Base-by-base conservation (phyloP, 495 filamentous ascomycete species). In the Talaromyces trachyspermus region DNA sequence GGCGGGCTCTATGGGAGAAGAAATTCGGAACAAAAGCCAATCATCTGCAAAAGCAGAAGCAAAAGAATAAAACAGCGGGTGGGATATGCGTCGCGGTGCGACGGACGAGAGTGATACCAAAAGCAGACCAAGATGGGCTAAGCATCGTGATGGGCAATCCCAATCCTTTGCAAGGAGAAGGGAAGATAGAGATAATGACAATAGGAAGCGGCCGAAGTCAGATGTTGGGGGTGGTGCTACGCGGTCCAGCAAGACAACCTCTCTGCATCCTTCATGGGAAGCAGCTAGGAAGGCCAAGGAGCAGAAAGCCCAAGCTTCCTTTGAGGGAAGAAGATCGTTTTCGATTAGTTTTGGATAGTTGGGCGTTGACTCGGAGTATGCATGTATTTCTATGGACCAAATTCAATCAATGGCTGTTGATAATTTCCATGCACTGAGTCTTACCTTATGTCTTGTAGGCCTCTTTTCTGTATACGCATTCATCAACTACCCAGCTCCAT, bases 241-340 rank as follows among this genome's bases (percentile, higher is more conserved):
- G 29, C 25, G 15, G 17, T 19, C 65, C 0, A 69, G 68, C 55
- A 78, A 74, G 54, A 68, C 76, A 54, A 86, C 7, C 32, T 36
- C 32, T 12, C 5, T 97, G 55, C 92, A 98, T 78, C 92, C 92
- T 8, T 90, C 84, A 44, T 98, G 92, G 92, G 84, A 88, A 64
- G 92, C 92, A 5, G 86, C 83, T 35, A 85, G 81, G 71, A 83
- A 83, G 67, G 84, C 81, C 12, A 96, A 97, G 65, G 87, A 89
- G 65, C 59, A 72, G 59, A 58, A 72, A 54, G 20, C 58, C 35
- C 59, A 77, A 18, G 78, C 79, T 29, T 69, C 75, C 7, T 95
- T 92, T 54, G 63, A 84, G 60, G 92, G 35, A 92, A 84, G 76
- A 97, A 95, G 73, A 80, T 95, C 42, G 77, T 78, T 0, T 98